Base-by-base conservation (phyloP, 352 stramenopile genomes). In the Pythium brassicae region DNA sequence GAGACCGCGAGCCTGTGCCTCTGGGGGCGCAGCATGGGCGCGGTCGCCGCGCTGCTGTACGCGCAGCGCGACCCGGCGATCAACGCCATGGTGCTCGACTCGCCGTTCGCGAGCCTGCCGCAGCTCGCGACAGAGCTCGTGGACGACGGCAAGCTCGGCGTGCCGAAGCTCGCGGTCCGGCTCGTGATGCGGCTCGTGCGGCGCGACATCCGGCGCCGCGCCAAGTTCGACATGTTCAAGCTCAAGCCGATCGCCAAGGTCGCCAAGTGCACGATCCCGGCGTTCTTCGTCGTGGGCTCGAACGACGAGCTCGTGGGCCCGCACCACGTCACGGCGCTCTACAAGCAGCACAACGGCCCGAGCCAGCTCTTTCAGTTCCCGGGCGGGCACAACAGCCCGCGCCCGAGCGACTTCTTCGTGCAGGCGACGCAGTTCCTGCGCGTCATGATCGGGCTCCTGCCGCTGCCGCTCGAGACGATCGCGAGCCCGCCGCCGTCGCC, bases 201-300 rank as follows among this genome's bases (percentile, higher is more conserved):
- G 47, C 64, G 77, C 1, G 80, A 92, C 61, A 89, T 94, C 44
- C 89, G 88, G 59, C 75, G 77, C 5, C 65, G 84, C 49, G 84
- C 84, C 42, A 90, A 92, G 57, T 94, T 94, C 61, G 84, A 94
- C 58, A 90, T 92, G 77, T 92, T 90, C 61, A 89, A 94, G 61
- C 63, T 94, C 46, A 92, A 90, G 39, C 84, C 84, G 0, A 88
- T 92, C 49, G 72, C 65, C 19, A 85, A 79, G 35, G 61, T 94
- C 2, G 63, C 83, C 66, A 85, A 88, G 67, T 93, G 65, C 52
- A 68, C 66, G 9, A 82, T 86, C 22, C 84, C 84, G 5, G 66
- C 79, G 4, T 92, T 94, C 58, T 94, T 92, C 60, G 76, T 90
- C 2, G 71, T 84, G 15, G 84, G 78, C 2, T 50, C 82, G 42